Conservation (phyloP, 805 yeast genomes). For the Suhomyces vadensis region DNA sequence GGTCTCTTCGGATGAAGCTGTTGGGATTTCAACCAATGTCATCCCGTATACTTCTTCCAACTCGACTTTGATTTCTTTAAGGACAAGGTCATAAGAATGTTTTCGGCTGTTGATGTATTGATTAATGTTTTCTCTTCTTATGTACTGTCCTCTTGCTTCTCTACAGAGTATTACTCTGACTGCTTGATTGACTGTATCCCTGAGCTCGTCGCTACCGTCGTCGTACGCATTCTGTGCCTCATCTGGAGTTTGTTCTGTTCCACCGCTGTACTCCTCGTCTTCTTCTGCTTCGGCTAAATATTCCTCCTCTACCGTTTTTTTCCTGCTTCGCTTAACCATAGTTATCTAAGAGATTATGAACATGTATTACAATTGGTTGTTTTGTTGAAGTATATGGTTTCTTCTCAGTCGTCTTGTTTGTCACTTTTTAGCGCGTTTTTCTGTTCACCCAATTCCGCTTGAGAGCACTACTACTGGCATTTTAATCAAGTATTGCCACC, state of each 20-base stretch:
- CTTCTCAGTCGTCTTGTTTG: too few species aligned
- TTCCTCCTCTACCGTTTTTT: background rate
- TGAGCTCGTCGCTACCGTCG: conserved; percentile 8
- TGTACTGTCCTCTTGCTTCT: conserved; percentile 23
- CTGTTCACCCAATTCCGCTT: too few species aligned
- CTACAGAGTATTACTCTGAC: conserved; percentile 21
- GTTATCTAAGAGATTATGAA: too few species aligned
- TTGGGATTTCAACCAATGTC: conserved; percentile 20
- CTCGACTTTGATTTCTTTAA: conserved; percentile 17
- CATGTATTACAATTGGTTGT: too few species aligned
- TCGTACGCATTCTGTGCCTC: background rate
- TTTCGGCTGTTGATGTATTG: conserved; percentile 10
- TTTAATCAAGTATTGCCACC: too few species aligned
- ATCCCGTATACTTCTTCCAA: conserved; percentile 31
- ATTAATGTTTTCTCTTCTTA: conserved; percentile 25
- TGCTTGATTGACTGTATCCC: conserved; percentile 10
- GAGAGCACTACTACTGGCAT: too few species aligned
- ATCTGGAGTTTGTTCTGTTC: background rate
- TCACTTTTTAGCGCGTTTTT: too few species aligned
- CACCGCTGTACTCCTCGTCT: background rate
- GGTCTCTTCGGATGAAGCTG: background rate
- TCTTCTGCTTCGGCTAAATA: too few species aligned
- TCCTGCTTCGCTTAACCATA: conserved; percentile 6
- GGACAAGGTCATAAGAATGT: conserved; percentile 16
- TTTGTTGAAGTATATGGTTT: too few species aligned